Evolutionary conservation across 129 eudicot genomes (phyloP), one percentile per base, ranked within the genome.

Genomic region (Helichrysum umbraculigerum): DNA sequence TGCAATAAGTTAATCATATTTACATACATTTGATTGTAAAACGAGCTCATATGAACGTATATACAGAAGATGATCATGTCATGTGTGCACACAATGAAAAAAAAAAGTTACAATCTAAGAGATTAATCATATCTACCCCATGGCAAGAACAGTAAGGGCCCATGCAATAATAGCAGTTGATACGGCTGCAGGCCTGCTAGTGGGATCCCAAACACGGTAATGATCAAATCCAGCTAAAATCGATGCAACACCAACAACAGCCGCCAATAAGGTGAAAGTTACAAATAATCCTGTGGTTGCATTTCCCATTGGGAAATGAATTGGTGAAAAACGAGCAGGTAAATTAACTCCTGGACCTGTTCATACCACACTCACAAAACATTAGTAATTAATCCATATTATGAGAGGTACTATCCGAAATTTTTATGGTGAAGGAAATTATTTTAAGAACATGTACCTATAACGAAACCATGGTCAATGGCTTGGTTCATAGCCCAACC

Each of bases 211-310:
- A 22, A 76, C 37, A 0, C 92, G 91, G 69, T 87, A 64, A 64
- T 94, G 89, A 80, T 78, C 79, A 19, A 89, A 22, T 82, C 99
- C 99, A n/a, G 90, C 68, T 71, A 94, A 68, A 70, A 78, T 77
- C 16, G 97, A 88, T 9, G 96, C 97, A 28, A 91, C 79, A 6
- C 99, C 97, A 68, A 84, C 93, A 20, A 94, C 97, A 16, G 97
- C 99, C 8, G 97, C 96, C 1, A 94, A 78, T 81, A 94, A 60
- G 22, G 99, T 64, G 52, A 88, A 89, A 7, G 84, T 74, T 51
- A 91, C 97, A 29, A 94, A 91, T 83, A 91, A 94, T 62, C 97
- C 99, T 4, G 99, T 94, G 51, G 97, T 93, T 5, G 96, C 97
- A 72, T 94, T 94, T 54, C 99, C 99, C 96, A 94, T 94, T 0